Evolutionary conservation across 192 early-diverging fungal genomes (phyloP), one percentile per base, ranked within the genome.

Genomic region (Backusella psychrophila): DNA sequence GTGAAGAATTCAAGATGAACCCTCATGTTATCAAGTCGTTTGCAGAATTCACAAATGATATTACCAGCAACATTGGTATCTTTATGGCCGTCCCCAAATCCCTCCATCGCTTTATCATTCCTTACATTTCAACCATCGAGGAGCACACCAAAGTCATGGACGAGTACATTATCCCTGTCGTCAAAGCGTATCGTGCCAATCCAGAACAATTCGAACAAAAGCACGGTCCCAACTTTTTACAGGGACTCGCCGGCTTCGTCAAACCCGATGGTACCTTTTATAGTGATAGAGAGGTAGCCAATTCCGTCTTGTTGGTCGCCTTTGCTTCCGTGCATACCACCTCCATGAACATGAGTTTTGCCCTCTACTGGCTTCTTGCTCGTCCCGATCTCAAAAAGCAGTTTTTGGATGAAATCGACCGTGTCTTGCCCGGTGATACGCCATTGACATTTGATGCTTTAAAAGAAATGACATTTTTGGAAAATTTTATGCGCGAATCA

Each of bases 301-400:
- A 79, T 23, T 46, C 46, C 11, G 65, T 76, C 12, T 39, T 80
- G 17, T 11, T 80, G 44, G 19, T 76, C n/a, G 78, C 74, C 17
- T 80, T 80, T 35, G 78, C 75, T 0, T 80, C 78, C 7, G 78
- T 76, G 0, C 78, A 80, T 33, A 80, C 78, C 11, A 80, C 78
- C 3, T 36, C 69, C 6, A 44, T 38, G 41, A 71, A 75, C 35
- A 19, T 49, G 26, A 65, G 69, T 41, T 80, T 46, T 46, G n/a
- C 39, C 1, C 7, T 76, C 9, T 72, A 66, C 34, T 80, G 78
- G 78, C 56, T 80, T 9, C 41, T 76, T 39, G 52, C 69, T 14
- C 69, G 78, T 33, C 78, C 78, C 11, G 78, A 80, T 66, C 42
- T 80, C 8, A 29, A 23, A 5, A 19, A 63, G 15, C 23, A 23